These are phyloP conservation scores for Extremus antarcticus DNA, from an alignment of 495 filamentous ascomycete genomes.

Conservation along the genomic window DNA sequence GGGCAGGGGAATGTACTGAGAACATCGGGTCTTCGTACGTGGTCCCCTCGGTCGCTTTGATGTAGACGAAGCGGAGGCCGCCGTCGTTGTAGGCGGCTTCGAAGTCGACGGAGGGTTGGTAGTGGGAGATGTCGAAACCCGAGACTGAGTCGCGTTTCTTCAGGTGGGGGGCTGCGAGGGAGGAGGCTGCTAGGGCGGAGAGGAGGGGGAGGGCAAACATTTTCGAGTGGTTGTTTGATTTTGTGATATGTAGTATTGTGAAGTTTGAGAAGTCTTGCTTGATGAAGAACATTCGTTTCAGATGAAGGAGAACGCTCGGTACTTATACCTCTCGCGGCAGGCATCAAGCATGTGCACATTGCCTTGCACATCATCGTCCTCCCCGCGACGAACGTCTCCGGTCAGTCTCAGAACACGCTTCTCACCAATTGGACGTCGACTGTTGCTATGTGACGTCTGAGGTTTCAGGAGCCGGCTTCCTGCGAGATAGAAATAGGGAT, in stretches of 20 bases:
- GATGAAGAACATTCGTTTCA: too few species aligned
- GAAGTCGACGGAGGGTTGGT: constrained; percentile 49
- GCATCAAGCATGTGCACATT: not conserved
- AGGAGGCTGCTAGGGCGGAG: not conserved
- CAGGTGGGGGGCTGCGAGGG: constrained; percentile 7
- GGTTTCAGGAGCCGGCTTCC: not conserved
- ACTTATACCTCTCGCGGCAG: too few species aligned
- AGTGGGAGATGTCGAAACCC: constrained; percentile 57
- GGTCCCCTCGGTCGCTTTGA: constrained; percentile 58
- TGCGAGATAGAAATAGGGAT: not conserved
- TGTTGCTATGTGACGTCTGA: not conserved
- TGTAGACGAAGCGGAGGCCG: constrained; percentile 57
- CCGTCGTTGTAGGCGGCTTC: constrained; percentile 37
- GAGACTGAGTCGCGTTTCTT: constrained; percentile 33
- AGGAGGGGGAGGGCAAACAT: not conserved
- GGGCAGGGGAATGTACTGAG: not conserved
- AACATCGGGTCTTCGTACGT: constrained; percentile 36
- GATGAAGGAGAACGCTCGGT: not conserved
- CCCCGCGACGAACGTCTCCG: not conserved
- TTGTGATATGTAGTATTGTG: not conserved
- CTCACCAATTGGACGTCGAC: not conserved
- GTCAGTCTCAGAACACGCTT: not conserved
- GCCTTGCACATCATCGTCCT: not conserved
- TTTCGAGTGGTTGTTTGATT: not conserved
- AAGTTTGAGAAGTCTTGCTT: too few species aligned